A percentile compares a stretch with the other conserved stretches of the same genome.
Evolutionary conservation across 352 stramenopile species (phyloP).

Genomic region (Phytophthora capsici): DNA sequence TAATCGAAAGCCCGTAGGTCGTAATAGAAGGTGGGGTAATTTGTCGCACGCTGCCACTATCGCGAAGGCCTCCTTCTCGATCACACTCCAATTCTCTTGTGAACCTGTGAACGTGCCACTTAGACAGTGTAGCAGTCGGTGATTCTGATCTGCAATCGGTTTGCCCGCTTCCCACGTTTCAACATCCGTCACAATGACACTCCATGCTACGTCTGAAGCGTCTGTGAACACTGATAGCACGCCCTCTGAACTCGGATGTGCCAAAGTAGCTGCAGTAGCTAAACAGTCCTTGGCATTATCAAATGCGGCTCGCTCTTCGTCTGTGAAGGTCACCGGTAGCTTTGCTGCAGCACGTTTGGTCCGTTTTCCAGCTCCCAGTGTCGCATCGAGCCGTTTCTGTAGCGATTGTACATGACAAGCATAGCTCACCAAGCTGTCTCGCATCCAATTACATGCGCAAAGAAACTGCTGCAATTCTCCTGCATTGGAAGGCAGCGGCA

Average conservation of each 20-base stretch:
- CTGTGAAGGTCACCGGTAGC: background rate
- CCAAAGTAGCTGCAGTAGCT: background rate
- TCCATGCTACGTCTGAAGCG: background rate
- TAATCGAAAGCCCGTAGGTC: background rate
- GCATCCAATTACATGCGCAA: background rate
- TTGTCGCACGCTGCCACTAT: background rate
- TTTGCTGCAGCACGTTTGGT: background rate
- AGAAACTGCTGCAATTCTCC: too few relatives aligned
- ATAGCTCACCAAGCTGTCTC: conserved; percentile 1
- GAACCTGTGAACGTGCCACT: background rate
- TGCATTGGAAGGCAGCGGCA: background rate
- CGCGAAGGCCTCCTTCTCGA: background rate
- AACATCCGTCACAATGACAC: background rate
- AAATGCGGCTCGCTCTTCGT: background rate
- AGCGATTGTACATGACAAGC: background rate
- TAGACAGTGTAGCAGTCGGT: background rate
- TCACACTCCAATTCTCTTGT: background rate
- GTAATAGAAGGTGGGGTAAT: background rate
- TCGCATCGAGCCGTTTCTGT: background rate
- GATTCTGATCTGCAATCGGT: background rate
- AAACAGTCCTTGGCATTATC: background rate
- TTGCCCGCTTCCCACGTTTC: background rate
- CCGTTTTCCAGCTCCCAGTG: background rate
- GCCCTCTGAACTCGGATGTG: background rate
- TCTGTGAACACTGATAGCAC: background rate